Evolutionary conservation across 2,329 filamentous ascomycete genomes (phyloP), one percentile per base, ranked within the genome.

Genomic region (Fusarium sp.): DNA sequence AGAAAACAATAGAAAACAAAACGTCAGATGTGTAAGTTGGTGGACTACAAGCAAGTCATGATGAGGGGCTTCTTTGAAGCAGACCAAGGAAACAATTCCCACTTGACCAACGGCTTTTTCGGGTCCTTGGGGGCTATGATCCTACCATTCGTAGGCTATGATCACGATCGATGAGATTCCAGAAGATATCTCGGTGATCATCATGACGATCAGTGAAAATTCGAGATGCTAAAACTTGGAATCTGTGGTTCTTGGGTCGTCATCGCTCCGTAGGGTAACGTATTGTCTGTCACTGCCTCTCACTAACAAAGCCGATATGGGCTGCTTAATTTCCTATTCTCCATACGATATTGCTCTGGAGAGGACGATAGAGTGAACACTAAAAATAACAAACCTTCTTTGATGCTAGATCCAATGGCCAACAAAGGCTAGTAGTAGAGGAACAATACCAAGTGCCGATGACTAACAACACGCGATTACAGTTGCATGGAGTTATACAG

Each of bases 311-410:
- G 22, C 22, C 26, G 18, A 50, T 26, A 54, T 36, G 52, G 18
- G 22, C 26, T 28, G 15, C 39, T 28, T 60, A 59, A 72, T 72
- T 36, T 74, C 58, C 55, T 24, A 47, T 34, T 51, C 26, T 48
- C 41, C 55, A 58, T 52, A 32, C 34, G 32, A 34, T 34, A 36
- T 30, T 20, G 22, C 18, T 38, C 26, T 22, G 20, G 30, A 51
- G 20, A 48, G 32, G 38, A 28, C 44, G 42, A 48, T 45, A 54
- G 39, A 44, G 42, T 36, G 15, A 41, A 30, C 26, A 22, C 70
- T 74, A 74, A 68, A 72, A 74, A 68, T 50, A 59, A 57, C 55
- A 61, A 57, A 61, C 22, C 58, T 48, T 56, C 59, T 48, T 41
- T n/a, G 32, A 61, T 42, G 28, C 12, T 51, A 44, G 24, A 62